Conservation (phyloP, 1,284 basidiomycete genomes). For the Ganoderma sinense region DNA sequence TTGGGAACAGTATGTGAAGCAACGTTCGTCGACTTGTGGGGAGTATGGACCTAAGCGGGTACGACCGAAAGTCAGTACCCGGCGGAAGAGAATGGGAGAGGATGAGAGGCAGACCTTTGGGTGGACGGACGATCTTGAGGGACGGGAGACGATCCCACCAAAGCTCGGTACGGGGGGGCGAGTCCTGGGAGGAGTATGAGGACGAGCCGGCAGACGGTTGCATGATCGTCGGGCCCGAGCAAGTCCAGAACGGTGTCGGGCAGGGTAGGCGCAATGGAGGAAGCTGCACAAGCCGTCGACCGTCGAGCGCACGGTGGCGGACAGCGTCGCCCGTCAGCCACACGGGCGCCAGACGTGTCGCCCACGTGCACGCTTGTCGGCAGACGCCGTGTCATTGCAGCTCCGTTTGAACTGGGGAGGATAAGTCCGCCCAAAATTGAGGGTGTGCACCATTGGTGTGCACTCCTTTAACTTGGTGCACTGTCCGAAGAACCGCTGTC, state of each 20-base stretch:
- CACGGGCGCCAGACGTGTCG: not conserved
- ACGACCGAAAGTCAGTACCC: conserved; percentile 42
- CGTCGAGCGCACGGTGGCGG: too few species aligned
- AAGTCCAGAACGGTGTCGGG: not conserved
- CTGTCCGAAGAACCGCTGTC: conserved; percentile 77
- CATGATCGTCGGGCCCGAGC: conserved; percentile 1
- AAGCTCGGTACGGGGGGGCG: conserved; percentile 27
- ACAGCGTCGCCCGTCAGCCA: too few species aligned
- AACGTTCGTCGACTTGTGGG: conserved; percentile 72
- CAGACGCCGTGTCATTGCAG: not conserved
- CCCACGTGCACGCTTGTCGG: not conserved
- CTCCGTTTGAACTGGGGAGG: not conserved
- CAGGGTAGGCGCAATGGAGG: not conserved
- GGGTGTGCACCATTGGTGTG: too few species aligned
- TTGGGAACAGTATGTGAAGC: conserved; percentile 77
- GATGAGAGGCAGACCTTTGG: conserved; percentile 30
- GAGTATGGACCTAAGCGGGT: conserved; percentile 58
- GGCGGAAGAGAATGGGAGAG: conserved; percentile 43
- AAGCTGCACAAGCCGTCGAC: too few species aligned
- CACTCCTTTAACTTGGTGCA: too few species aligned
- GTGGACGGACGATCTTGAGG: conserved; percentile 38
- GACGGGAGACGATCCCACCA: conserved; percentile 37
- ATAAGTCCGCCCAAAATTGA: conserved; percentile 5
- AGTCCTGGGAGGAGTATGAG: conserved; percentile 21
- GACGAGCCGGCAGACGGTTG: conserved; percentile 14